Conservation (phyloP, 306 rosid species). For the Trifolium subterraneum region DNA sequence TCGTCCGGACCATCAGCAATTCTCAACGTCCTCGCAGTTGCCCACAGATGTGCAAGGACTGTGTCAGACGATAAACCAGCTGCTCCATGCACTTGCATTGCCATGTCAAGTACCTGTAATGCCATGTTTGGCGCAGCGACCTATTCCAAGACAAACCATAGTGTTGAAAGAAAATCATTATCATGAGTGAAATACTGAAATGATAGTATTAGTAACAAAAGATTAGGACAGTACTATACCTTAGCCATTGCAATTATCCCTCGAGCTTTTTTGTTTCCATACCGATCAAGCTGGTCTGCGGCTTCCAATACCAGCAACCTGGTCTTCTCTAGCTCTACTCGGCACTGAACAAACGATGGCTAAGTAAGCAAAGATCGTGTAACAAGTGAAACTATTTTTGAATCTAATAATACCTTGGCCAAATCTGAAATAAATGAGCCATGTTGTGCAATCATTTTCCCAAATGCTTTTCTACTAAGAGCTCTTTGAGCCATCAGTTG, state of each 20-base stretch:
- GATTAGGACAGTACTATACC: conserved; percentile 51
- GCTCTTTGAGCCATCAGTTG: conserved; percentile 83
- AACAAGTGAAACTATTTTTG: background rate
- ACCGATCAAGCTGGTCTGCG: conserved; percentile 88
- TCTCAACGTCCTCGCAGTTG: conserved; percentile 82
- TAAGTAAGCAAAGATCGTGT: conserved; percentile 8
- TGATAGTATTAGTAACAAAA: conserved; percentile 30
- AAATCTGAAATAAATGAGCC: conserved; percentile 87
- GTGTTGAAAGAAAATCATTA: conserved; percentile 14
- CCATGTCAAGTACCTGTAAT: conserved; percentile 86
- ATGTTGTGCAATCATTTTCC: conserved; percentile 90
- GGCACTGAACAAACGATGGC: conserved; percentile 63
- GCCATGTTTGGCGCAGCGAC: conserved; percentile 96
- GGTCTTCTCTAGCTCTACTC: conserved; percentile 80
- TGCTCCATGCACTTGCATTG: conserved; percentile 96
- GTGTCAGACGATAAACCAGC: conserved; percentile 91
- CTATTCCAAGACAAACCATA: conserved; percentile 53
- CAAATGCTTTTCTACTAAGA: conserved; percentile 76
- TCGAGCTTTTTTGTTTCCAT: conserved; percentile 84
- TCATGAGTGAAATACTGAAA: conserved; percentile 33
- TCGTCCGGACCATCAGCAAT: conserved; percentile 99
- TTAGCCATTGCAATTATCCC: conserved; percentile 96
- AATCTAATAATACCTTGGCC: conserved; percentile 68
- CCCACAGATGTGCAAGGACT: conserved; percentile 94
- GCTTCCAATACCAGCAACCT: conserved; percentile 94